phyloP scores from a whole-genome alignment of 257 asterid species.

The Euphrasia confusa region DNA sequence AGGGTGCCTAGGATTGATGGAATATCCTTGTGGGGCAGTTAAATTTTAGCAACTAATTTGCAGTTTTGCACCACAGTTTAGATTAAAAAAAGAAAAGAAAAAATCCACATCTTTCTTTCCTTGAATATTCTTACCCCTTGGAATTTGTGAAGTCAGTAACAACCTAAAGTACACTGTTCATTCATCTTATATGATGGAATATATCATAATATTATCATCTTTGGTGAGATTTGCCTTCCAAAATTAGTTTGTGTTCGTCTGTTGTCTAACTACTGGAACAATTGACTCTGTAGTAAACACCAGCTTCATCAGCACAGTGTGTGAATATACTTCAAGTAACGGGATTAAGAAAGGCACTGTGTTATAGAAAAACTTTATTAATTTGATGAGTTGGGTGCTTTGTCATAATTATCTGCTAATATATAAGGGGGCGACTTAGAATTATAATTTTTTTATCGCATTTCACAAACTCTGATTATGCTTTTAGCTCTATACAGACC shows the following conservation, averaged over 20 bases:
- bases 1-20: slow-evolving; percentile 11
- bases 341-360: not conserved
- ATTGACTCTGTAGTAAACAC: not conserved
- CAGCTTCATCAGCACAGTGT: not conserved
- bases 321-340: not conserved
- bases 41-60: not conserved
- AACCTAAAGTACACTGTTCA: not conserved
- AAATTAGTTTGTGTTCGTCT: not conserved
- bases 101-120: no score
- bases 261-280: not conserved
- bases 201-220: not conserved
- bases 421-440: not conserved
- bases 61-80: no score
- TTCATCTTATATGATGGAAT: not conserved
- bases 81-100: no score
- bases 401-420: not conserved
- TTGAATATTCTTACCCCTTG: no score
- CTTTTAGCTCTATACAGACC: not conserved
- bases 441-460: not conserved
- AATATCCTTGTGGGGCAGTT: slow-evolving; percentile 10
- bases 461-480: not conserved
- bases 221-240: not conserved
- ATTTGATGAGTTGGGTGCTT: not conserved
- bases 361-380: not conserved
- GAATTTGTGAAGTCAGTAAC: no score